Percentiles rank a stretch among this genome's conserved stretches.
phyloP scores from a whole-genome alignment of 192 early-diverging fungal species.

The Diversispora epigaea region DNA sequence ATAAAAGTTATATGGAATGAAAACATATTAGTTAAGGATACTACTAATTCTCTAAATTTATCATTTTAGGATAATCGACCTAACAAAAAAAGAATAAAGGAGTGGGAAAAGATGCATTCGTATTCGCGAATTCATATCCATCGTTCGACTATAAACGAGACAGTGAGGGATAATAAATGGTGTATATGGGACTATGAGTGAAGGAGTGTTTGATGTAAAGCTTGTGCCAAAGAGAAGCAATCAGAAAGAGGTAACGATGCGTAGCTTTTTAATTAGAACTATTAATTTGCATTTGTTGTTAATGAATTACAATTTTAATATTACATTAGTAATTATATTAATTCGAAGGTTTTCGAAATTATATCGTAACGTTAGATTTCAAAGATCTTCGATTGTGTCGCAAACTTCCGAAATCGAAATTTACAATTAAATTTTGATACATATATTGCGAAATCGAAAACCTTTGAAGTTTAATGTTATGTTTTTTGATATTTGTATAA shows the following conservation, averaged over 20 bases:
- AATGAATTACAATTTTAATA: constrained; percentile 20
- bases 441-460: no score
- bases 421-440: no score
- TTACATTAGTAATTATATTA: no score
- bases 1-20: constrained; percentile 1
- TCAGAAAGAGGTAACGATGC: constrained; percentile 25
- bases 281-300: constrained; percentile 11
- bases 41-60: constrained; percentile 9
- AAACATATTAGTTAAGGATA: constrained; percentile 17
- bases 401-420: no score
- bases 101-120: neutral
- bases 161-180: constrained; percentile 7
- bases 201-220: neutral
- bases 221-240: constrained; percentile 14
- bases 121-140: neutral
- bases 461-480: no score
- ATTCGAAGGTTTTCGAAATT: no score
- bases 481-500: no score
- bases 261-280: constrained; percentile 21
- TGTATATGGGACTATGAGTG: constrained; percentile 22
- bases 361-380: no score
- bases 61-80: constrained; percentile 6
- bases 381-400: no score
- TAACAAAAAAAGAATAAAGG: neutral
- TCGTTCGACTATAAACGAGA: constrained; percentile 13